phyloP scores from a whole-genome alignment of 2,329 filamentous ascomycete species.

The Tothia fuscella region DNA sequence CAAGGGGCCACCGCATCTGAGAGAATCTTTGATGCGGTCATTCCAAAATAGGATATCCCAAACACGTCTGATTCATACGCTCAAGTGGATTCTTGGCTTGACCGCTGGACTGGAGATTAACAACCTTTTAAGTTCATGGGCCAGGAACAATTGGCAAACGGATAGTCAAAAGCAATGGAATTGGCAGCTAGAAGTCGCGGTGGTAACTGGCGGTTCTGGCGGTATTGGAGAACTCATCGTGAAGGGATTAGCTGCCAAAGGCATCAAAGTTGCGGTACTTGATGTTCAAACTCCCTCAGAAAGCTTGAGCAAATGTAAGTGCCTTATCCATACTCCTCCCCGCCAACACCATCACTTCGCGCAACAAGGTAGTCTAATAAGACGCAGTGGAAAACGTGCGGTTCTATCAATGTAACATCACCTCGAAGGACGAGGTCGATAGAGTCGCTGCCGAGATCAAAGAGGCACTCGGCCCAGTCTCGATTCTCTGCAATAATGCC shows the following conservation, averaged over 20 bases:
- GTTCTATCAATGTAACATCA: conserved; percentile 37
- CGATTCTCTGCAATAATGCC: conserved; percentile 39
- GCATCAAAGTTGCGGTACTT: conserved; percentile 27
- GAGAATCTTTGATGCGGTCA: conserved; percentile 14
- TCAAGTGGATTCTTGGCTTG: conserved; percentile 17
- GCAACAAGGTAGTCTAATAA: too few species aligned
- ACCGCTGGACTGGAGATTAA: conserved; percentile 20
- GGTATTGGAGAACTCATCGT: conserved; percentile 28
- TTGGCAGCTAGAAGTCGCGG: conserved; percentile 25
- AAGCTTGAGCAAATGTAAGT: conserved; percentile 18
- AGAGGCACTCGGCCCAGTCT: conserved; percentile 29
- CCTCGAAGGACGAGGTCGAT: conserved; percentile 34
- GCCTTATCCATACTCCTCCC: not conserved
- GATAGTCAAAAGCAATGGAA: conserved; percentile 24
- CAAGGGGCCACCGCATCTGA: conserved; percentile 17
- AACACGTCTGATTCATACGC: conserved; percentile 7
- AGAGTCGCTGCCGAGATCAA: conserved; percentile 29
- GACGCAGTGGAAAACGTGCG: conserved; percentile 14
- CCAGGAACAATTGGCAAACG: conserved; percentile 26
- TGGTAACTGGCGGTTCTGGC: conserved; percentile 23
- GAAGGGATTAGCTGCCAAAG: conserved; percentile 23
- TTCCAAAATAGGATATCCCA: conserved; percentile 18
- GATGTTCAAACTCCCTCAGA: too few species aligned
- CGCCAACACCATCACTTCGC: not conserved
- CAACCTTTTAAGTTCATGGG: conserved; percentile 18